Evolutionary conservation across 306 rosid genomes (phyloP).

Genomic region (Malus asiatica): DNA sequence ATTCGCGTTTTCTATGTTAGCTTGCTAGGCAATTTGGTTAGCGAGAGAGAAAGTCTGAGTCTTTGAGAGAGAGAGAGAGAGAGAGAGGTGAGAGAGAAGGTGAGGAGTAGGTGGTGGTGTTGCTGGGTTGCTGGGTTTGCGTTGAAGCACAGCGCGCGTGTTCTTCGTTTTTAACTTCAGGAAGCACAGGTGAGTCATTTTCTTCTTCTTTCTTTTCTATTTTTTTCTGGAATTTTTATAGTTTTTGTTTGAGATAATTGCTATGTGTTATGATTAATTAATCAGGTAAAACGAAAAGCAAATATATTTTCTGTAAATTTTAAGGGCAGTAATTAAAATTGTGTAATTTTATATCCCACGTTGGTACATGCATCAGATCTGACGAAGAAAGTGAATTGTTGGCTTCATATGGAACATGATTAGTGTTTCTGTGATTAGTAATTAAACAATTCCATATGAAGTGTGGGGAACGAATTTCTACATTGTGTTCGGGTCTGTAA

Average conservation of each 20-base stretch:
- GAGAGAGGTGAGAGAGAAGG: constrained; percentile 3
- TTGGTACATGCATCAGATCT: constrained; percentile 35
- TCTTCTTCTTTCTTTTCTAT: background rate
- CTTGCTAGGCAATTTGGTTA: constrained; percentile 11
- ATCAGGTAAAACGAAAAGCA: background rate
- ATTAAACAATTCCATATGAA: background rate
- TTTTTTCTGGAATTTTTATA: background rate
- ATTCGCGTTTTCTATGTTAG: constrained; percentile 12
- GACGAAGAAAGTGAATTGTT: constrained; percentile 11
- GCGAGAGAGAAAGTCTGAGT: background rate
- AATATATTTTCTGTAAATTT: background rate
- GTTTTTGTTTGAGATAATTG: background rate
- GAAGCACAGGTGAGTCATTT: constrained; percentile 13
- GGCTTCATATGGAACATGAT: background rate
- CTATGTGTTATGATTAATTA: background rate
- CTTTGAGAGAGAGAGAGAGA: constrained; percentile 20
- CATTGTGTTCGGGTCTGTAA: constrained; percentile 61
- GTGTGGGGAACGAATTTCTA: constrained; percentile 20
- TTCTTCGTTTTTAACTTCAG: background rate
- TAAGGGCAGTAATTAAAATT: background rate
- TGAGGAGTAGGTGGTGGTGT: constrained; percentile 8
- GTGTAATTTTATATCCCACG: background rate
- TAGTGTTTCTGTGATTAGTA: background rate
- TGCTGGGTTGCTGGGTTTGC: background rate
- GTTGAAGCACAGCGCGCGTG: background rate